Conservation (phyloP, 106 monocot genomes). For the Apostasia ramifera region DNA sequence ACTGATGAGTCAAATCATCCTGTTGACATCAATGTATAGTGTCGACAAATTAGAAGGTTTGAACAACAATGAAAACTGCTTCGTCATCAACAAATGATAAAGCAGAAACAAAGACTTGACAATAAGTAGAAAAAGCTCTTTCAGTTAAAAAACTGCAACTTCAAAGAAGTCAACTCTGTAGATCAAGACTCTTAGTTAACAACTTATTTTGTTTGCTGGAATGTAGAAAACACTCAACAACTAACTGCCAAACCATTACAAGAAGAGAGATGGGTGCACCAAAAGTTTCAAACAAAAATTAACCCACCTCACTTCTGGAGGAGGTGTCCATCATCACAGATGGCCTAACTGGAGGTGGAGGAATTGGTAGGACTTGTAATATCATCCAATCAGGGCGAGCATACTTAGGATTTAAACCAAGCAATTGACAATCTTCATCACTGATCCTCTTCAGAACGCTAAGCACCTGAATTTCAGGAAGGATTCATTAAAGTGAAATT, state of each 20-base stretch:
- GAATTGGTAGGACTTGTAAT: slow-evolving; percentile 95
- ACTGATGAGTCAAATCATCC: slow-evolving; percentile 99
- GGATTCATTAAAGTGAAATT: slow-evolving; percentile 1
- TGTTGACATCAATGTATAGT: slow-evolving; percentile 12
- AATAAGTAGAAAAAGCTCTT: too few species aligned
- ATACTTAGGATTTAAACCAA: slow-evolving; percentile 95
- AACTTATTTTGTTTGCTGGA: background rate
- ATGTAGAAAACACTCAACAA: slow-evolving; percentile 1
- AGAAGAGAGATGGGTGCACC: background rate
- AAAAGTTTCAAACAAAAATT: background rate
- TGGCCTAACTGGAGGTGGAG: slow-evolving; percentile 95
- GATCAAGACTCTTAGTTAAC: too few species aligned
- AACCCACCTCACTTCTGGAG: slow-evolving; percentile 86
- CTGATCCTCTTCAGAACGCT: slow-evolving; percentile 93
- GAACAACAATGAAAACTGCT: too few species aligned
- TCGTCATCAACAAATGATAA: too few species aligned
- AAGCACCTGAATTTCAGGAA: slow-evolving; percentile 50
- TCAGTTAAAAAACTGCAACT: too few species aligned
- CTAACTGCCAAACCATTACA: background rate
- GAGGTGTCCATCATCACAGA: slow-evolving; percentile 99
- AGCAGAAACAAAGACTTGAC: too few species aligned
- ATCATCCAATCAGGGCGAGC: slow-evolving; percentile 99
- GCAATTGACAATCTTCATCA: slow-evolving; percentile 87
- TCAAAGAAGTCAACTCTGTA: too few species aligned
- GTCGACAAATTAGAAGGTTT: too few species aligned